Percentiles rank a stretch among this genome's conserved stretches.
Conservation (phyloP, 768 basidiomycete species). For the Imleria badia region DNA sequence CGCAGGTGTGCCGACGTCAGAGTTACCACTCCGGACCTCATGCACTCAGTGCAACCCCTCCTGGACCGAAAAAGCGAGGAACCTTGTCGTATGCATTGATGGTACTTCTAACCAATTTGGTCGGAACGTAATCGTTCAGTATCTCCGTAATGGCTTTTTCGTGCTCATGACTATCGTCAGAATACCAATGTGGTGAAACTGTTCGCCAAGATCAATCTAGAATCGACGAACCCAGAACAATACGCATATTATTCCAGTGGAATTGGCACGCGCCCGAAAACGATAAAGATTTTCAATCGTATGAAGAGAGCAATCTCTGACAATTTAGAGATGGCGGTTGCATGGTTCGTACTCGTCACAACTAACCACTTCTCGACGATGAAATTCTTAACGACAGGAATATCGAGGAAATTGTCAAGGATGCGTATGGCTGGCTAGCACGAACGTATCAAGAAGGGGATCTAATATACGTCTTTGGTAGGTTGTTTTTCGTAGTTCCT, state of each 20-base stretch:
- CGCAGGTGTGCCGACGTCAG: no score
- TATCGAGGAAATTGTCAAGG: no score
- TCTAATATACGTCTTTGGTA: no score
- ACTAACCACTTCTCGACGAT: no score
- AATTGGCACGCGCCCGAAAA: slow-evolving; percentile 30
- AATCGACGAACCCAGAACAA: slow-evolving; percentile 7
- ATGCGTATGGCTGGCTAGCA: no score
- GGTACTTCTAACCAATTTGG: slow-evolving; percentile 17
- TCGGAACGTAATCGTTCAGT: slow-evolving; percentile 39
- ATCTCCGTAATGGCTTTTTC: not conserved
- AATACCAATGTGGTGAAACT: slow-evolving; percentile 37
- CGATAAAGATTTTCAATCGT: not conserved
- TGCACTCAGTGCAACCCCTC: not conserved
- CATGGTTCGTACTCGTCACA: not conserved
- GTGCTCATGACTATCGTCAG: slow-evolving; percentile 7
- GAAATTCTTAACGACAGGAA: not conserved
- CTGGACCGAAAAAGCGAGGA: slow-evolving; percentile 26
- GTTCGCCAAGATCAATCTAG: slow-evolving; percentile 23
- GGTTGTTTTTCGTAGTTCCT: not conserved
- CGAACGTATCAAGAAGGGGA: no score
- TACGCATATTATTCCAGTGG: slow-evolving; percentile 37
- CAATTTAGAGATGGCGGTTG: not conserved
- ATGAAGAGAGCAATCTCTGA: not conserved
- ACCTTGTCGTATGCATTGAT: slow-evolving; percentile 23
- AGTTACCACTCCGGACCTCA: not conserved